Evolutionary conservation across 148 eudicot genomes (phyloP).

Genomic region (Vaccinium vitisidaea): DNA sequence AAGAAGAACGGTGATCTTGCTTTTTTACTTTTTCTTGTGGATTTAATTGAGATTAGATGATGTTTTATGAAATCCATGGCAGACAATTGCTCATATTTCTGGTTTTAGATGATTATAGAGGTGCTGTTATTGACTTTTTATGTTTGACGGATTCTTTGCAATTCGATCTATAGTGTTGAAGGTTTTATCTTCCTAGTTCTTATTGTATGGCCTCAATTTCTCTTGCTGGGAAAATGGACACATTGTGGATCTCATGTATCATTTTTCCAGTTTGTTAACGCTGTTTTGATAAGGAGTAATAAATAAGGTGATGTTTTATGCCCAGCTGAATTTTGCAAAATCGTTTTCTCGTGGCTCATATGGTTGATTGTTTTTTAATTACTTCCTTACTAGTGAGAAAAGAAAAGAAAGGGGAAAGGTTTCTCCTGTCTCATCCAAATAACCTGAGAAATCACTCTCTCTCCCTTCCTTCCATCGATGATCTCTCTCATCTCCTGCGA

Average conservation of each 20-base stretch:
- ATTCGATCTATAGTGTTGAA: not conserved
- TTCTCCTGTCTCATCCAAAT: no score
- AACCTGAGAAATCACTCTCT: no score
- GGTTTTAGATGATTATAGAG: not conserved
- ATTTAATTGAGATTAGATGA: constrained; percentile 5
- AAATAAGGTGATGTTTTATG: not conserved
- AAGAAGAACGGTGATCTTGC: no score
- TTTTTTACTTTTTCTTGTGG: no score
- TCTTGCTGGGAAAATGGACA: not conserved
- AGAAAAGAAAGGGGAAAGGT: no score
- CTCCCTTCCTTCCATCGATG: no score
- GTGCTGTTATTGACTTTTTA: not conserved
- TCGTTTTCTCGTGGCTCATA: not conserved
- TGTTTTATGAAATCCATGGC: not conserved
- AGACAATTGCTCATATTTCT: not conserved
- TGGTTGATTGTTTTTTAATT: not conserved
- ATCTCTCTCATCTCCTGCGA: no score
- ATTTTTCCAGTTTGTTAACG: not conserved
- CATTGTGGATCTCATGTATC: not conserved
- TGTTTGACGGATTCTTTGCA: not conserved
- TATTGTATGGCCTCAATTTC: constrained; percentile 1
- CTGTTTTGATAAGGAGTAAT: not conserved
- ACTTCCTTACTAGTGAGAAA: no score
- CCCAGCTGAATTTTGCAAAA: constrained; percentile 1
- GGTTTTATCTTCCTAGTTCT: not conserved